Evolutionary conservation across 768 basidiomycete species (phyloP), one percentile per base, ranked within the genome.

Genomic region (Mycena latifolia): DNA sequence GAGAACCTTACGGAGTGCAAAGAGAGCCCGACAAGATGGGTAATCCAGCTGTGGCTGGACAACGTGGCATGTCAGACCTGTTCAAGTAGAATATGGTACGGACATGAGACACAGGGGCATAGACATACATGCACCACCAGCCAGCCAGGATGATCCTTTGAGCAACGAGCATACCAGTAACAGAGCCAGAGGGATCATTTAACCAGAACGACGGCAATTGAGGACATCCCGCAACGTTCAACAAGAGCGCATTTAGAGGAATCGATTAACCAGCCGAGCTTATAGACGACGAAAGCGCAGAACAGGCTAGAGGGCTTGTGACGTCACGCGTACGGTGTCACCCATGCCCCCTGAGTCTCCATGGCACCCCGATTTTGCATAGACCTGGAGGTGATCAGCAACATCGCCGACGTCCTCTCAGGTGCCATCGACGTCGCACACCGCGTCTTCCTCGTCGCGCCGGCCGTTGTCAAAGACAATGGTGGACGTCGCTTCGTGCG

Each of bases 131-230:
- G 25, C 80, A 80, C 82, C 82, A 84, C 56, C 82, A 74, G 14
- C 81, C 80, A 17, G 80, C 80, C 70, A 84, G 77, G 25, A 78
- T 73, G 20, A 84, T 74, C 7, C 82, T 80, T 65, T 84, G n/a
- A n/a, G n/a, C n/a, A n/a, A n/a, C n/a, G 82, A 51, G 77, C 77
- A 74, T 77, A 81, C 81, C 82, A 83, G 57, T 83, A 82, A 20
- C 67, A 55, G 2, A 62, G 41, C 82, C 81, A 82, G 27, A 72
- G 64, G 17, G 57, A 25, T 78, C 77, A 80, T 25, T 76, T 72
- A 12, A 73, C 20, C 8, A 52, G 60, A 27, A 65, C 33, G 12
- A 51, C 11, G 24, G 69, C 63, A 61, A 64, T 53, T 55, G 47
- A 33, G 33, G 27, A 55, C 18, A 54, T 69, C 66, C 57, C 59